These are phyloP conservation scores for Oryza meridionalis DNA, from an alignment of 176 grass and related monocot genomes.

Conservation along the genomic window DNA sequence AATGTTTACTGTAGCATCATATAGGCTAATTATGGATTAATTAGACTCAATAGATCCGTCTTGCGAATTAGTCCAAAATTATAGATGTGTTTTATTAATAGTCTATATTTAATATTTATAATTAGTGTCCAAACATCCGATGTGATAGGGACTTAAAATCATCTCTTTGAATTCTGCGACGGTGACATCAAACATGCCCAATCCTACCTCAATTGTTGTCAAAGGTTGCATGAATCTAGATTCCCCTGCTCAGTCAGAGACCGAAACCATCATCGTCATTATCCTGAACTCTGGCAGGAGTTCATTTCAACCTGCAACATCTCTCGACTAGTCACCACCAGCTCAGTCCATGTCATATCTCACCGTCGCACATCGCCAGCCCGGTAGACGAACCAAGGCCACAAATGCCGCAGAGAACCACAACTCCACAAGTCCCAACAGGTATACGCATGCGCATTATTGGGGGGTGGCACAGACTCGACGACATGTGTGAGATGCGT, in stretches of 20 bases:
- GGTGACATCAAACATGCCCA: constrained; percentile 16
- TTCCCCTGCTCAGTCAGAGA: background rate
- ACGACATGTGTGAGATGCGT: background rate
- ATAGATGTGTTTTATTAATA: no score
- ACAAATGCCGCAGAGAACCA: background rate
- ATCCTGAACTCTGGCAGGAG: background rate
- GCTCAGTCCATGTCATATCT: background rate
- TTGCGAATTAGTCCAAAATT: no score
- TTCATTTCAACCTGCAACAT: background rate
- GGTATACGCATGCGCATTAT: background rate
- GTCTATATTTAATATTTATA: no score
- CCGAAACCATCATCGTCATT: background rate
- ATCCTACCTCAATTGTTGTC: background rate
- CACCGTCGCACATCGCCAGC: background rate
- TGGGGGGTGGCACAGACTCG: background rate
- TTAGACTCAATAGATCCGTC: no score
- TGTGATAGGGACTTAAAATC: no score
- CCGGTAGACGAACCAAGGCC: background rate
- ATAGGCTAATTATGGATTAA: no score
- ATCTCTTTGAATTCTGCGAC: constrained; percentile 30
- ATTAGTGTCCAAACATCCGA: no score
- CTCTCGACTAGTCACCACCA: background rate
- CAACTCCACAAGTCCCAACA: background rate
- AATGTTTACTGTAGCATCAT: no score
- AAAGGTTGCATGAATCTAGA: background rate